Evolutionary conservation across 139 green algal species (phyloP), one percentile per base, ranked within the genome.

Genomic region (Edaphochlamys debaryana): DNA sequence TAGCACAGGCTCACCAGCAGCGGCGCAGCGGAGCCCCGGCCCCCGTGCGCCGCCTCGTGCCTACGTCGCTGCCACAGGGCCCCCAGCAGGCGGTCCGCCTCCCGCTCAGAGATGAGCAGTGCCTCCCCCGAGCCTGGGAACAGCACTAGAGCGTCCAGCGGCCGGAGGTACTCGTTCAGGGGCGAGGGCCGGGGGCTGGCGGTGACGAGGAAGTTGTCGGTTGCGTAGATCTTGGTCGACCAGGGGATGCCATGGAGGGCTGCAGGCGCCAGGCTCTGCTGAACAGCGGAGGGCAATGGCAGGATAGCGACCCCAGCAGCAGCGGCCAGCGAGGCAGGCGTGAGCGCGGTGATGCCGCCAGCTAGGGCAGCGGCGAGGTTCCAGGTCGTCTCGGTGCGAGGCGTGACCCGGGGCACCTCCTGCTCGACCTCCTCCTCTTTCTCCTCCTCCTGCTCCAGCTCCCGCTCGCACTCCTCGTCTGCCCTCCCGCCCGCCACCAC

Each of bases 381-480:
- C 90, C 90, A 94, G 77, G 90, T 79, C 3, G 4, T 4, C 76
- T 93, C 85, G 2, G 40, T 41, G 2, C 22, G 37, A 0, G 77
- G 40, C 36, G 37, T 7, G 38, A 85, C 70, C 1, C 50, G 32
- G 2, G 74, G 22, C 50, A 86, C 69, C 84, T 92, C 62, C 71
- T 67, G 19, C 84, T 92, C 83, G 23, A 68, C 34, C 79, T 92
- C 85, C 83, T 91, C 17, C 83, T 93, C 87, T 68, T 90, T 56
- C 79, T 92, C 85, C 76, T 92, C 85, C n/a, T n/a, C n/a, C n/a
- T n/a, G n/a, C n/a, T n/a, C n/a, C n/a, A n/a, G n/a, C n/a, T n/a
- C n/a, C n/a, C n/a, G n/a, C n/a, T n/a, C n/a, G n/a, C n/a, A n/a
- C n/a, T n/a, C n/a, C n/a, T n/a, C n/a, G n/a, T n/a, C 69, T 94